Evolutionary conservation across 495 filamentous ascomycete genomes (phyloP).

Genomic region (Sordaria brevicollis): DNA sequence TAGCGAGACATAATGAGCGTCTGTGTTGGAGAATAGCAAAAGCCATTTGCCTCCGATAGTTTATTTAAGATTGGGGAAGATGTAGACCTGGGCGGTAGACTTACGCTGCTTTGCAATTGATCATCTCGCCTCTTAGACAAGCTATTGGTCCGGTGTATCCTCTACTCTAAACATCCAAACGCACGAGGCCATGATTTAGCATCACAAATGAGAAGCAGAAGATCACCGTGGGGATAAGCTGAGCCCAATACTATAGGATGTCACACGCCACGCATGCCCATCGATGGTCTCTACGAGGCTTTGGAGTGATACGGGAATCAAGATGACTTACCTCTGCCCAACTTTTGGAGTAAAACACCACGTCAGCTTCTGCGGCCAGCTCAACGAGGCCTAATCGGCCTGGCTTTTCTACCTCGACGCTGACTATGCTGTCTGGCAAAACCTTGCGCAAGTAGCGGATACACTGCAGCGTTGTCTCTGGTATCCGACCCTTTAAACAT

Average conservation of each 20-base stretch:
- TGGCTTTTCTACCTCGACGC: constrained; percentile 64
- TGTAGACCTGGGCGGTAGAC: constrained; percentile 1
- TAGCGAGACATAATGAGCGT: neutral
- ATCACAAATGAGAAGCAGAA: neutral
- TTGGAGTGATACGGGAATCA: neutral
- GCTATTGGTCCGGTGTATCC: constrained; percentile 23
- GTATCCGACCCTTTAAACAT: constrained; percentile 50
- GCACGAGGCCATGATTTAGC: neutral
- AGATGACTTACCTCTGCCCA: constrained; percentile 52
- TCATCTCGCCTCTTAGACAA: constrained; percentile 23
- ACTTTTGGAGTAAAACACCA: constrained; percentile 59
- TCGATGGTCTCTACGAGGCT: neutral
- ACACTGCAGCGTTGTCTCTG: constrained; percentile 51
- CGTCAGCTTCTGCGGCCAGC: constrained; percentile 52
- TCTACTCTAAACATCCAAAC: constrained; percentile 11
- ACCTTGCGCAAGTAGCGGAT: constrained; percentile 44
- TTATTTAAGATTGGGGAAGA: neutral
- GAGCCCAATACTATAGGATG: neutral
- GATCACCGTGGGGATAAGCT: neutral
- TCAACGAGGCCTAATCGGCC: constrained; percentile 47
- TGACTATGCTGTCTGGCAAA: constrained; percentile 41
- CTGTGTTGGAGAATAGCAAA: neutral
- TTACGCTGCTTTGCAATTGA: constrained; percentile 18
- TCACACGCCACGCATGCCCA: neutral
- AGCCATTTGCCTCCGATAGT: neutral